Percentiles rank a stretch among this genome's conserved stretches.
Conservation (phyloP, 495 filamentous ascomycete species). For the Staphylotrichum tortipilum region DNA sequence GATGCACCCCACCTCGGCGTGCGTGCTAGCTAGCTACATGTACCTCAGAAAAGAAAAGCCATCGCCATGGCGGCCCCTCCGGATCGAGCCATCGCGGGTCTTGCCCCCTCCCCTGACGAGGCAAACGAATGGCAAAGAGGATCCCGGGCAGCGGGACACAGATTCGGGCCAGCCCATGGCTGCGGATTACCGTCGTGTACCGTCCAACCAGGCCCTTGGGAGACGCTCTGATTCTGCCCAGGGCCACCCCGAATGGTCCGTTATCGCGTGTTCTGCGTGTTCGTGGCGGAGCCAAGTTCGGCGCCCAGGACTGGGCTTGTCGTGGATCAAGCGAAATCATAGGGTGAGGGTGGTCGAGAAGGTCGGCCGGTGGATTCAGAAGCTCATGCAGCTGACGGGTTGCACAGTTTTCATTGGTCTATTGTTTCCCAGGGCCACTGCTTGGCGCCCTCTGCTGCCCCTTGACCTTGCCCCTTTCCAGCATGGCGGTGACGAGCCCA, state of each 20-base stretch:
- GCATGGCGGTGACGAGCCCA: not conserved
- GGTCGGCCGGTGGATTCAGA: slow-evolving; percentile 17
- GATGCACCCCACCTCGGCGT: not conserved
- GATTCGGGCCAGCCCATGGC: too few species aligned
- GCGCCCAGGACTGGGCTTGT: slow-evolving; percentile 2
- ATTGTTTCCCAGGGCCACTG: slow-evolving; percentile 8
- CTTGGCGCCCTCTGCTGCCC: not conserved
- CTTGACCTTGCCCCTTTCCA: not conserved
- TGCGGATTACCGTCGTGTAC: too few species aligned
- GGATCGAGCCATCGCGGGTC: not conserved
- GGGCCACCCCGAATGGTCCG: too few species aligned
- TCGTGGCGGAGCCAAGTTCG: not conserved
- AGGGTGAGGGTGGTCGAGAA: slow-evolving; percentile 9
- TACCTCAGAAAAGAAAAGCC: not conserved
- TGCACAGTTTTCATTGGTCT: slow-evolving; percentile 4
- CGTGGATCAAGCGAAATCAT: slow-evolving; percentile 15
- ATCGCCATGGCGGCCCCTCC: slow-evolving; percentile 2
- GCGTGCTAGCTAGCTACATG: not conserved
- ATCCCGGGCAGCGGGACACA: slow-evolving; percentile 2
- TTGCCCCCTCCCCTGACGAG: not conserved
- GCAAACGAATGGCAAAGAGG: slow-evolving; percentile 4
- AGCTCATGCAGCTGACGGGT: slow-evolving; percentile 6
- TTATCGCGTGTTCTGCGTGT: not conserved
- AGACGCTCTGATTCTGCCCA: too few species aligned
- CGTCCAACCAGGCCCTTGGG: slow-evolving; percentile 16